Evolutionary conservation across 1,139 yeast genomes (phyloP).

Genomic region (Pichia sp.): DNA sequence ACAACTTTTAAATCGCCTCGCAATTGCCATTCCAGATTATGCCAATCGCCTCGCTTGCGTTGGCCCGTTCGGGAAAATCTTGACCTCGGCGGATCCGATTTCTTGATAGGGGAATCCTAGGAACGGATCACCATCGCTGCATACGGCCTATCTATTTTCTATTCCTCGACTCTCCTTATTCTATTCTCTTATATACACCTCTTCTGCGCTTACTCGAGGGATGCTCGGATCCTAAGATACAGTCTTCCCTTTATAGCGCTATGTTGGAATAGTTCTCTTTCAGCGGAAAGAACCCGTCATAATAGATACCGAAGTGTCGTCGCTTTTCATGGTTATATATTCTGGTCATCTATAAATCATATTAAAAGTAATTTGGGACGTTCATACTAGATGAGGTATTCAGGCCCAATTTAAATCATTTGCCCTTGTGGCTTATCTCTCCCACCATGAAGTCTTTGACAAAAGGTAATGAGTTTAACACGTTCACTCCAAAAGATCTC

Average conservation of each 20-base stretch:
- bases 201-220: too few relatives aligned
- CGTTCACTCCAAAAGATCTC: conserved; percentile 71
- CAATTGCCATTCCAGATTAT: neutral
- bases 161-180: too few relatives aligned
- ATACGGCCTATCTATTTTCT: neutral
- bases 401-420: neutral
- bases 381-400: too few relatives aligned
- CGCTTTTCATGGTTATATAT: too few relatives aligned
- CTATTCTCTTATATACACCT: too few relatives aligned
- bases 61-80: neutral
- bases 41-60: neutral
- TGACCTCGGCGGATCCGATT: neutral
- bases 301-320: too few relatives aligned
- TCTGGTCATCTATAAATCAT: too few relatives aligned
- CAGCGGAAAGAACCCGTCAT: too few relatives aligned
- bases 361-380: too few relatives aligned
- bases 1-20: neutral
- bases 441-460: conserved; percentile 56
- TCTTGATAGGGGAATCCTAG: neutral
- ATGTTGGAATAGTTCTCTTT: too few relatives aligned
- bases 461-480: conserved; percentile 58
- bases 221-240: too few relatives aligned
- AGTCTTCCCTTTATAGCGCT: too few relatives aligned
- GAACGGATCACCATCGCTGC: neutral
- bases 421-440: conserved; percentile 37